Conservation (phyloP, 2,329 filamentous ascomycete genomes). For the Sporothrix sp. region DNA sequence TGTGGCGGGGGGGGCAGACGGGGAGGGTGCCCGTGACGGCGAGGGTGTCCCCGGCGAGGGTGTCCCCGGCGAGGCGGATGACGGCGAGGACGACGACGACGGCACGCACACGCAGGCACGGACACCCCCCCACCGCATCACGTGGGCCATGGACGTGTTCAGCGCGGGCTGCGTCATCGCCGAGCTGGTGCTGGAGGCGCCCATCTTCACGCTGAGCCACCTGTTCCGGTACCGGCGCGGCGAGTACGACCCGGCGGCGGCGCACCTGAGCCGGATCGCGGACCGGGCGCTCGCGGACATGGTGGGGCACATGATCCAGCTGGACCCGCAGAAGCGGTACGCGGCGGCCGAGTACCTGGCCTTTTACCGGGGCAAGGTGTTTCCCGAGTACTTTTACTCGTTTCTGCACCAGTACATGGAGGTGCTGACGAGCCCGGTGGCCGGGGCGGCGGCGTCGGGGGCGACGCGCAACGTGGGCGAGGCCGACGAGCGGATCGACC, state of each 20-base stretch:
- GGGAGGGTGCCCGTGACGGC: too few relatives aligned
- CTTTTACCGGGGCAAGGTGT: constrained; percentile 85
- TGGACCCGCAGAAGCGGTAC: constrained; percentile 85
- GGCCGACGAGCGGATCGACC: constrained; percentile 86
- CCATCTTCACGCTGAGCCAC: constrained; percentile 96
- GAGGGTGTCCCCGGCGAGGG: too few relatives aligned
- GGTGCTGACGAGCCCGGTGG: constrained; percentile 81
- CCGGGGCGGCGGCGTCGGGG: constrained; percentile 66
- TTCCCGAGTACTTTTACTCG: constrained; percentile 93
- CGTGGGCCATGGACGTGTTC: constrained; percentile 98
- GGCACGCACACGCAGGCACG: not conserved
- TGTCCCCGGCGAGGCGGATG: too few relatives aligned
- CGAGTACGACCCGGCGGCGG: constrained; percentile 80
- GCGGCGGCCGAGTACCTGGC: constrained; percentile 89
- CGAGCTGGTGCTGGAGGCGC: constrained; percentile 86
- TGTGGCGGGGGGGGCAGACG: constrained; percentile 44
- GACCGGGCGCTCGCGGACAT: constrained; percentile 80
- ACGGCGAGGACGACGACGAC: not conserved
- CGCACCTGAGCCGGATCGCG: constrained; percentile 75
- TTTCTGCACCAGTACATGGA: constrained; percentile 98
- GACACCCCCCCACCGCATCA: constrained; percentile 29
- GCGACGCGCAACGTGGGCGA: constrained; percentile 66
- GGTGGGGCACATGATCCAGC: constrained; percentile 90
- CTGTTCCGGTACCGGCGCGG: constrained; percentile 88
- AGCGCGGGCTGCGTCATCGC: constrained; percentile 95